These are phyloP conservation scores for Ophiostoma piceae DNA, from an alignment of 2,329 filamentous ascomycete genomes.

Conservation along the genomic window DNA sequence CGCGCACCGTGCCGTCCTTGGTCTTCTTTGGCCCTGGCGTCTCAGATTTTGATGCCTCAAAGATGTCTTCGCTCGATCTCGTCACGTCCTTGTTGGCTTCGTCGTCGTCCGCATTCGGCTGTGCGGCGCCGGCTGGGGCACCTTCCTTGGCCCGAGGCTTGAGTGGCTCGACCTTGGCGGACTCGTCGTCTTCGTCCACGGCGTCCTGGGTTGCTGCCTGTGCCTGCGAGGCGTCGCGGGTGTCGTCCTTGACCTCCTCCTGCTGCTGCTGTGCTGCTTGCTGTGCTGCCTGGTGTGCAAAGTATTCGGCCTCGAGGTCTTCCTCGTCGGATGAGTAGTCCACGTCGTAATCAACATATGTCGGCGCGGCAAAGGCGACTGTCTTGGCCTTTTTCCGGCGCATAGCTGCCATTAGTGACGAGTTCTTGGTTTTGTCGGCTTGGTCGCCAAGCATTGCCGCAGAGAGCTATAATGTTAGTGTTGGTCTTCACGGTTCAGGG, in stretches of 20 bases:
- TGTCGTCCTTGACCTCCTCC: conserved; percentile 28
- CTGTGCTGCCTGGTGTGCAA: conserved; percentile 33
- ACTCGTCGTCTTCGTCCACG: conserved; percentile 40
- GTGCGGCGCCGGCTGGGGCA: conserved; percentile 27
- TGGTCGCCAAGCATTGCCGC: conserved; percentile 59
- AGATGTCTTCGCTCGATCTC: conserved; percentile 62
- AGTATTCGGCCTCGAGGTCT: conserved; percentile 41
- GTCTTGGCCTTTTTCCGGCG: conserved; percentile 76
- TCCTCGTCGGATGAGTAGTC: conserved; percentile 80
- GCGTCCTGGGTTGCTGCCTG: conserved; percentile 29
- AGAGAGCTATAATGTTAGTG: conserved; percentile 44
- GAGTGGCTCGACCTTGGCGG: conserved; percentile 52
- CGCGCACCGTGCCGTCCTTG: conserved; percentile 78
- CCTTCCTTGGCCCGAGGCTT: conserved; percentile 45
- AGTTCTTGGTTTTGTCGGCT: conserved; percentile 67
- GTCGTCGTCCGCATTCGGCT: conserved; percentile 35
- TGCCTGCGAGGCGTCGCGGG: conserved; percentile 26
- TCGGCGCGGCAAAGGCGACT: conserved; percentile 78
- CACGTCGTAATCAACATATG: conserved; percentile 81
- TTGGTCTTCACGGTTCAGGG: too few species aligned
- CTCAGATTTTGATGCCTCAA: conserved; percentile 47
- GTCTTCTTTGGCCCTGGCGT: conserved; percentile 54
- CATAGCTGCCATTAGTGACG: conserved; percentile 77
- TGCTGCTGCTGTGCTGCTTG: conserved; percentile 31
- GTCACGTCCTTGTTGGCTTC: conserved; percentile 35